Evolutionary conservation across 163 green algal genomes (phyloP), one percentile per base, ranked within the genome.

Genomic region (Smithsoniella earleae): DNA sequence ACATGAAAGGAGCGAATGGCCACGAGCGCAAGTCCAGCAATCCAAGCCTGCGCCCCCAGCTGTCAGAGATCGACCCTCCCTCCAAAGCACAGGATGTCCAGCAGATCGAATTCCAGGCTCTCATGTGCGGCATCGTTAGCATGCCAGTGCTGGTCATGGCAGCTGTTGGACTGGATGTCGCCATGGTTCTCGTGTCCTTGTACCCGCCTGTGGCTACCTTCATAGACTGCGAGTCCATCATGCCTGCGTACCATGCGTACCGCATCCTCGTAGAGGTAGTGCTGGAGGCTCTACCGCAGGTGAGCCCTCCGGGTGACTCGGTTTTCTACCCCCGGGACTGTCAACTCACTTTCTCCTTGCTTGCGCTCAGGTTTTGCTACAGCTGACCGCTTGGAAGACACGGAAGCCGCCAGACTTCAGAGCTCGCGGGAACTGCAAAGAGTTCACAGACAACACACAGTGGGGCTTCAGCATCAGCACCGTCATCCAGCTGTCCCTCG

Each of bases 101-200:
- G 58, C 10, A 36, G 58, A 30, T 69, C 6, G 58, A 69, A 31
- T 33, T 30, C 6, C 27, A 69, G 58, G 20, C 58, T 30, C 58
- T 69, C 27, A 43, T 30, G n/a, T 43, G 27, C 16, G 58, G 30
- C 8, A 31, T 69, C 1, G 25, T 69, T 30, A 25, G 27, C 25
- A 45, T 69, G 8, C 58, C 58, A n/a, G 30, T 69, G 58, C 40
- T 69, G 58, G n/a, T 69, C 0, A 69, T 69, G 58, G 58, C 58
- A 22, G 58, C 58, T 16, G 58, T 69, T 5, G 58, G 58, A 4
- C 58, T 69, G 27, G 58, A 69, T 1, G 58, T 69, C 6, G 58
- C 58, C 30, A 30, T 69, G 6, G 58, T 69, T 6, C 40, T 69
- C 58, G 58, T 69, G 58, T 69, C 58, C 27, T 33, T 69, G 16